Evolutionary conservation across 108 stramenopile species (phyloP).

Genomic region (Cyclotella distinguenda): DNA sequence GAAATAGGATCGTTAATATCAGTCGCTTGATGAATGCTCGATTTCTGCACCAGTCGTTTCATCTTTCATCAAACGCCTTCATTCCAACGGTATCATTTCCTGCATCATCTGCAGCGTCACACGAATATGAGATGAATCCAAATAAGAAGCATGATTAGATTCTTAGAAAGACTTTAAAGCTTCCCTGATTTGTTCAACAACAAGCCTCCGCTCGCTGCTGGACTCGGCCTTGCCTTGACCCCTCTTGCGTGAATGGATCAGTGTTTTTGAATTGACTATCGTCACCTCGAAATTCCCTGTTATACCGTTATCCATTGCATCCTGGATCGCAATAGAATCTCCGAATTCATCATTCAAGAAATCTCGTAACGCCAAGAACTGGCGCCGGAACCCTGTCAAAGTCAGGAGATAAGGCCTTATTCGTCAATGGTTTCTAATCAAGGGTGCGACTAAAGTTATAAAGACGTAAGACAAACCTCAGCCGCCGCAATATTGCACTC

Average conservation of each 20-base stretch:
- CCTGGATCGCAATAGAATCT: conserved; percentile 31
- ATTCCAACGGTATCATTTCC: too few species aligned
- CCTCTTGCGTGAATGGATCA: conserved; percentile 56
- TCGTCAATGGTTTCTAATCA: not conserved
- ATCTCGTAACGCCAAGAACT: conserved; percentile 20
- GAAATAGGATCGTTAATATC: too few species aligned
- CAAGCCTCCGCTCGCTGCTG: conserved; percentile 9
- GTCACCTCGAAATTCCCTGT: conserved; percentile 62
- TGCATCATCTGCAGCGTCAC: too few species aligned
- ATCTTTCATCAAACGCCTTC: too few species aligned
- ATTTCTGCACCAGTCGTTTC: too few species aligned
- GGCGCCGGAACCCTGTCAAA: conserved; percentile 17
- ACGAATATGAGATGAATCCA: too few species aligned
- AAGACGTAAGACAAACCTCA: conserved; percentile 24
- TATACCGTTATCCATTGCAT: conserved; percentile 43
- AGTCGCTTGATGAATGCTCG: too few species aligned
- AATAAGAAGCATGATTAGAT: too few species aligned
- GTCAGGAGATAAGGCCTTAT: not conserved
- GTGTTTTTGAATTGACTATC: conserved; percentile 32
- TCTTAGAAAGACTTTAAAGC: too few species aligned
- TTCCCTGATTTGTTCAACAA: too few species aligned
- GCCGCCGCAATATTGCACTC: conserved; percentile 43
- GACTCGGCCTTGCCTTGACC: conserved; percentile 39
- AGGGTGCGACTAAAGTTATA: too few species aligned
- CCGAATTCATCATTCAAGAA: conserved; percentile 39